Evolutionary conservation across 2,329 filamentous ascomycete genomes (phyloP), one percentile per base, ranked within the genome.

Genomic region (Orbilia ellipsospora): DNA sequence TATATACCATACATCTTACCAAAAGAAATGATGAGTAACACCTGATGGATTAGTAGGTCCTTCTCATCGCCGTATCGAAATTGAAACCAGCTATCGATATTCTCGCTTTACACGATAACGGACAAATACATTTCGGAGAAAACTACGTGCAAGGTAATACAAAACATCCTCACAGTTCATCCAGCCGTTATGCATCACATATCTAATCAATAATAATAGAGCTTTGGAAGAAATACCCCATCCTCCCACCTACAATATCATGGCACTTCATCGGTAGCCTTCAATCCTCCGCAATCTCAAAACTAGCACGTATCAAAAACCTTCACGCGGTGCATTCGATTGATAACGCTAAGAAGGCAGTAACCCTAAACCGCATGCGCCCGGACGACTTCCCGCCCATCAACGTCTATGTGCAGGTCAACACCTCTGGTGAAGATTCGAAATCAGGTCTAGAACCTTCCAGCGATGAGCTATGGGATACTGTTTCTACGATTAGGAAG

Each of bases 231-330:
- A 99, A 99, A 83, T 90, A 93, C 0, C 87, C 87, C 42, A 82
- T 97, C 18, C 87, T 99, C 10, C 94, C 95, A 0, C 84, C 84
- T 52, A 87, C 86, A 40, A 91, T 99, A 78, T 87, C 87, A 80
- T 99, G 95, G 95, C 95, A 99, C 83, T 97, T 98, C 83, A 99
- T 98, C 81, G 95, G 95, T 45, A 93, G 92, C 0, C 84, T 99
- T 45, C 95, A 99, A 83, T 94, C 92, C 13, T 96, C 94, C 79
- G 97, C 98, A 85, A 97, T 93, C 86, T 93, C 93, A 80, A 88
- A 88, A 51, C 87, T 99, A 8, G 92, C 94, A 2, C 89, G 91
- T 80, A 92, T 98, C 77, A 90, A 91, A 28, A 97, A 96, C 80
- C 88, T 99, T 52, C 96, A 90, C 87, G 92, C 91, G 80, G 93